A percentile compares a stretch with the other conserved stretches of the same genome.
Conservation (phyloP, 2,329 filamentous ascomycete species). For the Neurospora crassa region DNA sequence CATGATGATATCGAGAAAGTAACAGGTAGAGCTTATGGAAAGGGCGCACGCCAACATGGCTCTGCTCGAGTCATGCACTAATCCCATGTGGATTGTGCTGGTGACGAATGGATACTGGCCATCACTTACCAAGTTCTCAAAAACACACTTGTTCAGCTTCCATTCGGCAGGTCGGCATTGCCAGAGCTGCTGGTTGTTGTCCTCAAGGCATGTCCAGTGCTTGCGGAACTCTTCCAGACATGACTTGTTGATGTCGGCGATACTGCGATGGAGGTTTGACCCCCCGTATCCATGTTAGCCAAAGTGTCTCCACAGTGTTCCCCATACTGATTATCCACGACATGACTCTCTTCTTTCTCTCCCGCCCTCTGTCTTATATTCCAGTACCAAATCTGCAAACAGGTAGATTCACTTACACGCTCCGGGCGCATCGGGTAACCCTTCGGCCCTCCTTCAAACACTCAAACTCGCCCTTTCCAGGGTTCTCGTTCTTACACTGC, state of each 20-base stretch:
- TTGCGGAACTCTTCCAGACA: conserved; percentile 84
- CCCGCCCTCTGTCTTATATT: neutral
- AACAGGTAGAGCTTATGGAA: neutral
- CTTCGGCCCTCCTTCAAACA: conserved; percentile 95
- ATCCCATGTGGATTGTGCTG: neutral
- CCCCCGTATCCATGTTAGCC: neutral
- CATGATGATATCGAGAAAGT: neutral
- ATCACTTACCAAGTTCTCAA: conserved; percentile 76
- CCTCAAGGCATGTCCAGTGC: conserved; percentile 93
- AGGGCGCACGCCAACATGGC: neutral
- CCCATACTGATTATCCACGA: neutral
- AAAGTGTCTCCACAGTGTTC: neutral
- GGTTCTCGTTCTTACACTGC: conserved; percentile 96
- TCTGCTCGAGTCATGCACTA: neutral
- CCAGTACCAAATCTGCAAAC: neutral
- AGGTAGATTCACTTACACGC: conserved; percentile 62
- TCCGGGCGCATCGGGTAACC: conserved; percentile 91
- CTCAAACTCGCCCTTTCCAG: conserved; percentile 82
- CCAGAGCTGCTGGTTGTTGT: conserved; percentile 97
- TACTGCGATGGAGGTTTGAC: conserved; percentile 35
- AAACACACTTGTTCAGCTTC: conserved; percentile 90
- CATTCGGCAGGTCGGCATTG: conserved; percentile 84
- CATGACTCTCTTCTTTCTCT: neutral
- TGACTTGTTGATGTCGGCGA: conserved; percentile 93
- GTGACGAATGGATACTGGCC: neutral